phyloP scores from a whole-genome alignment of 306 rosid species.

The Vigna trinervia region DNA sequence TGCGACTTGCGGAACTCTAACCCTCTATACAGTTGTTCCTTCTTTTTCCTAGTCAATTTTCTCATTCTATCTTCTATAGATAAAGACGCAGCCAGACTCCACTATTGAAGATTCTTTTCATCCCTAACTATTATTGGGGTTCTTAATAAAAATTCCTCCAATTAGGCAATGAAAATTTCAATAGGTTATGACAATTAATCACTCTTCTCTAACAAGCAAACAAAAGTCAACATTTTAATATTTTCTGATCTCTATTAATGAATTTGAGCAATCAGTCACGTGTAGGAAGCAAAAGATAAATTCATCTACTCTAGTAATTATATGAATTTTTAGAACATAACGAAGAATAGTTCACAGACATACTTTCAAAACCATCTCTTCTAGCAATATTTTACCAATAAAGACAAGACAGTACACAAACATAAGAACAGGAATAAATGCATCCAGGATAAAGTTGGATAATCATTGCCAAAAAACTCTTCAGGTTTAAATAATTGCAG shows the following conservation, averaged over 20 bases:
- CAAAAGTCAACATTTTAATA: too few species aligned
- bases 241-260: too few species aligned
- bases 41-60: not conserved
- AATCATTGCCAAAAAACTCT: too few species aligned
- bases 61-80: not conserved
- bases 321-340: not conserved
- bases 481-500: too few species aligned
- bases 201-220: not conserved
- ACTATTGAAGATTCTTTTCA: not conserved
- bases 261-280: too few species aligned
- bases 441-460: too few species aligned
- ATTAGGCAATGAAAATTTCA: too few species aligned
- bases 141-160: not conserved
- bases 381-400: not conserved
- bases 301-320: not conserved
- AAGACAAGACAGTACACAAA: not conserved
- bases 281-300: too few species aligned
- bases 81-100: constrained; percentile 1
- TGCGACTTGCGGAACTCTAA: not conserved
- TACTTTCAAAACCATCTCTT: not conserved
- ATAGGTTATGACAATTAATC: not conserved
- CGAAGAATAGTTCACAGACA: too few species aligned
- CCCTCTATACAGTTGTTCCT: not conserved
- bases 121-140: not conserved
- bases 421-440: not conserved